Evolutionary conservation across 192 early-diverging fungal species (phyloP), one percentile per base, ranked within the genome.

Genomic region (Cetraspora pellucida): DNA sequence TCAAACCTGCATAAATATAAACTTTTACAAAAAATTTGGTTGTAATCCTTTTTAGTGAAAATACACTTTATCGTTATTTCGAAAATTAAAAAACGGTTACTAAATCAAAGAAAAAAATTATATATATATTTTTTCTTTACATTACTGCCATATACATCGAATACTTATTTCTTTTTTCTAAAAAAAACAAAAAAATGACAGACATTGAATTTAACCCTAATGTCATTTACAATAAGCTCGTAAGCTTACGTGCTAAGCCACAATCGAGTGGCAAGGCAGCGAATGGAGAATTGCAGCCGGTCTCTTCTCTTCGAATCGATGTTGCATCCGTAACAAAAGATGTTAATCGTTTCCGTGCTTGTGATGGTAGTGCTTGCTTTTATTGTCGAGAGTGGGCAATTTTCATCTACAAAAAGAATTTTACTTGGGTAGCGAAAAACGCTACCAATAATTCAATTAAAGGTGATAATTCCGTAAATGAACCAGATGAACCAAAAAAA

Each of bases 361-460:
- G 92, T 61, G 91, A 92, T 77, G 85, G 85, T 77, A 85, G 85
- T 64, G 89, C 86, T 27, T 89, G 90, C 75, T 90, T 91, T 50
- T 94, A 92, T 72, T 94, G 92, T 74, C 90, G 92, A 44, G 92
- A 94, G 80, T 94, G 92, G 92, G 90, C 91, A 31, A 88, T 88
- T 67, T 90, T 83, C 82, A 89, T 94, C 7, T 94, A 93, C 74
- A 90, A 92, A 74, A 90, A 90, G 82, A 88, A 82, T 21, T 86
- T 84, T 57, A 75, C 81, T 55, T 82, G 77, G 77, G 61, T 57
- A 65, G 65, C 83, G 25, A 81, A 81, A 54, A 79, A 9, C 0
- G 45, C 44, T 67, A 52, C 60, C 30, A 44, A 58, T 25, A 68
- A 46, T 21, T 2, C 21, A 37, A 23, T 21, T 31, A n/a, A 75